Conservation (phyloP, 495 filamentous ascomycete species). For the Clohesyomyces aquaticus region DNA sequence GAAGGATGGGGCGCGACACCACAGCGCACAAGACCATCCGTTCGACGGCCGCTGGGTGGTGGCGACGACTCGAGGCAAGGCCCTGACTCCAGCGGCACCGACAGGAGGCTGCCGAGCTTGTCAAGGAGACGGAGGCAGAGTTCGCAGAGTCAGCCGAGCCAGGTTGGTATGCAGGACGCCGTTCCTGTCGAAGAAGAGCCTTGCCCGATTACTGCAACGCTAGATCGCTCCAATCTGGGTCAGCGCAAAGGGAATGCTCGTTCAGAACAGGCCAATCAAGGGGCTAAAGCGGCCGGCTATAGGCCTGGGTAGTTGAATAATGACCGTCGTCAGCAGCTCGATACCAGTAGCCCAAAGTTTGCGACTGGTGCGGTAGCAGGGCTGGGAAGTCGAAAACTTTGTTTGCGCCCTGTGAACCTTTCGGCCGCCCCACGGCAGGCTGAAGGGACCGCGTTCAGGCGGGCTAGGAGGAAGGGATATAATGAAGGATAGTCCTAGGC, state of each 20-base stretch:
- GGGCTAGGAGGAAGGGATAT: neutral
- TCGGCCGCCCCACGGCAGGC: neutral
- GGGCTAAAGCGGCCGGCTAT: constrained; percentile 23
- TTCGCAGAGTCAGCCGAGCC: constrained; percentile 32
- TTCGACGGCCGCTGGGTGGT: constrained; percentile 11
- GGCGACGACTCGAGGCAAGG: constrained; percentile 1
- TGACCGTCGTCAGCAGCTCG: constrained; percentile 22
- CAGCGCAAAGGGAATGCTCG: constrained; percentile 4
- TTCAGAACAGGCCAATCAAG: constrained; percentile 29
- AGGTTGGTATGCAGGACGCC: constrained; percentile 34
- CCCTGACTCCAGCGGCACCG: constrained; percentile 14
- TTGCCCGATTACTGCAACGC: constrained; percentile 25
- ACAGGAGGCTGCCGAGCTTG: constrained; percentile 10
- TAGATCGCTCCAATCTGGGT: constrained; percentile 21
- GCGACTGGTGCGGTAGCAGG: constrained; percentile 40
- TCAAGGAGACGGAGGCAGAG: constrained; percentile 8
- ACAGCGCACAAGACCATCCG: constrained; percentile 23
- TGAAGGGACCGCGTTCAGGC: neutral
- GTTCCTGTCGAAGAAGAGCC: constrained; percentile 34
- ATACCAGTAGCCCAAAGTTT: constrained; percentile 31
- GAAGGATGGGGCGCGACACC: constrained; percentile 25
- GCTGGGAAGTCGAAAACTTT: constrained; percentile 38
- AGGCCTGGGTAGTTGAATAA: constrained; percentile 31
- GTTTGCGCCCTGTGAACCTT: constrained; percentile 29
- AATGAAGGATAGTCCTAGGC: neutral